These are phyloP conservation scores for Nitzschia palea DNA, from an alignment of 108 stramenopile genomes.

Conservation along the genomic window DNA sequence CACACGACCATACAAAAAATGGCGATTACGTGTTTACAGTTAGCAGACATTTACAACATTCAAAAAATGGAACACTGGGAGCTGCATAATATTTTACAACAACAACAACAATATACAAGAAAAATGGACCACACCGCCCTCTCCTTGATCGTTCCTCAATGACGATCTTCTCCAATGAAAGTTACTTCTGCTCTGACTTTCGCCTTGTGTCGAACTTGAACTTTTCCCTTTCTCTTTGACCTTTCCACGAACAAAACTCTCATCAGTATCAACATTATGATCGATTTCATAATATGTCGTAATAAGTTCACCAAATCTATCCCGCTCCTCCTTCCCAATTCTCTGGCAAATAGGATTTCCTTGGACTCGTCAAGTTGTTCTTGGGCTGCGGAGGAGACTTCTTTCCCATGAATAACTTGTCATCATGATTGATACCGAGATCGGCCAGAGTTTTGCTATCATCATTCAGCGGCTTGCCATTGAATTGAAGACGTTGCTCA, in stretches of 20 bases:
- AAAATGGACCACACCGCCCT: no score
- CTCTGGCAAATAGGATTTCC: slow-evolving; percentile 13
- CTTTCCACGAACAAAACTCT: slow-evolving; percentile 3
- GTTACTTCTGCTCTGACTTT: no score
- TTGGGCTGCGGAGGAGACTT: background rate
- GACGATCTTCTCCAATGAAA: no score
- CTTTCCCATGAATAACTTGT: slow-evolving; percentile 17
- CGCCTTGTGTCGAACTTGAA: background rate
- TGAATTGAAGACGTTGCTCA: slow-evolving; percentile 20
- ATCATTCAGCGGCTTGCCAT: slow-evolving; percentile 23
- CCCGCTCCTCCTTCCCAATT: slow-evolving; percentile 15
- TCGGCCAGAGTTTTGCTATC: slow-evolving; percentile 21
- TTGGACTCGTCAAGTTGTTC: background rate
- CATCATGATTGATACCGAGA: slow-evolving; percentile 22
- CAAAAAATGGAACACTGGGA: no score
- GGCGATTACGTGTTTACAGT: no score
- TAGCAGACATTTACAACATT: no score
- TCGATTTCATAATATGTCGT: slow-evolving; percentile 7
- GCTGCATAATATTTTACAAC: no score
- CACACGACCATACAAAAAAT: no score
- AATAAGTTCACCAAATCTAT: slow-evolving; percentile 4
- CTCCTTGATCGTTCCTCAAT: no score
- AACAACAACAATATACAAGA: no score
- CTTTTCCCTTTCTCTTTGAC: slow-evolving; percentile 4
- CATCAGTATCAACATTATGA: slow-evolving; percentile 2